Percentiles rank a stretch among this genome's conserved stretches.
Evolutionary conservation across 2,329 filamentous ascomycete genomes (phyloP).

Genomic region (Sporothrix dimorphospora): DNA sequence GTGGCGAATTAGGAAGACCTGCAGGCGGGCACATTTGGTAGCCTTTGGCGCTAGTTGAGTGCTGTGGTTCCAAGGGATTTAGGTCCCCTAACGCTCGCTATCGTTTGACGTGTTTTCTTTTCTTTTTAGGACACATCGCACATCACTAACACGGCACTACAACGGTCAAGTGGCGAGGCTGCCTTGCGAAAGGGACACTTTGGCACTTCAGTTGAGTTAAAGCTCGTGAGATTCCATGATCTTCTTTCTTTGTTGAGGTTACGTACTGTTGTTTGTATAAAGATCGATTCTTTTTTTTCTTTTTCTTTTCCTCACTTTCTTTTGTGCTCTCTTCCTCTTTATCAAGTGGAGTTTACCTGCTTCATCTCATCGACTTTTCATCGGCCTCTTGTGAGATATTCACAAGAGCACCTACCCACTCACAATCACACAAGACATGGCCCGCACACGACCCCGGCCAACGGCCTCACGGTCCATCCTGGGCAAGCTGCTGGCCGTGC

Average conservation of each 20-base stretch:
- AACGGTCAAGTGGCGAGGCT: constrained; percentile 28
- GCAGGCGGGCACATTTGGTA: constrained; percentile 21
- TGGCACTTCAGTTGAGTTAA: constrained; percentile 18
- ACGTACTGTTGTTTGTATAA: background rate
- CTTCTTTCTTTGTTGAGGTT: constrained; percentile 5
- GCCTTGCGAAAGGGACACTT: constrained; percentile 24
- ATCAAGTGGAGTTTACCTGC: background rate
- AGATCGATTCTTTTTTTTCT: background rate
- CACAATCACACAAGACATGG: background rate
- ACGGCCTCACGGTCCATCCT: background rate
- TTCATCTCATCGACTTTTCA: background rate
- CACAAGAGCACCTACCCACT: background rate
- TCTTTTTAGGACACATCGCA: constrained; percentile 16
- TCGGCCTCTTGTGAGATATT: background rate
- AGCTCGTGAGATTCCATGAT: background rate
- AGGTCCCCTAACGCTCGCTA: background rate
- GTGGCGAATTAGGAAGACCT: constrained; percentile 29
- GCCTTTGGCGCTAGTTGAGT: background rate
- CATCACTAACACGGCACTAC: constrained; percentile 14
- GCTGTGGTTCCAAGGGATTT: background rate
- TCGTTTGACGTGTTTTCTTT: constrained; percentile 5
- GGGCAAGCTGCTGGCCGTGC: background rate
- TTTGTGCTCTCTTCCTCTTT: background rate
- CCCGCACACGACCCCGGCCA: background rate
- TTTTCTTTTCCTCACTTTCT: background rate